Conservation (phyloP, 2,329 filamentous ascomycete genomes). For the Pseudogymnoascus sp. region DNA sequence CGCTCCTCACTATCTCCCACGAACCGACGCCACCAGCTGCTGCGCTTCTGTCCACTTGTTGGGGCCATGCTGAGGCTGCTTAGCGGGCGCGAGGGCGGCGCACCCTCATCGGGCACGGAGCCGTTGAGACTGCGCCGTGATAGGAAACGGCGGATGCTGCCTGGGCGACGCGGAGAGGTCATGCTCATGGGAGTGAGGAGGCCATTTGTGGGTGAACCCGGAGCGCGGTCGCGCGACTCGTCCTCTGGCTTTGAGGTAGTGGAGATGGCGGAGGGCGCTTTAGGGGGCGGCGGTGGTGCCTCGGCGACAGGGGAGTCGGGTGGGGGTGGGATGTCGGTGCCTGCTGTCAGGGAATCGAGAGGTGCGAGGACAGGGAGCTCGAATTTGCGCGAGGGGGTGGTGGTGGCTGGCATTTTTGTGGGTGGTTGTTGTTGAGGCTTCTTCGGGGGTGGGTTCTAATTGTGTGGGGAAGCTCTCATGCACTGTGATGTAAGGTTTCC, state of each 20-base stretch:
- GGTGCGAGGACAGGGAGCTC: conserved; percentile 26
- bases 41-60: conserved; percentile 21
- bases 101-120: conserved; percentile 12
- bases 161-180: conserved; percentile 25
- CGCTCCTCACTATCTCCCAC: conserved; percentile 13
- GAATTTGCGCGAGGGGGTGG: conserved; percentile 20
- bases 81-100: conserved; percentile 23
- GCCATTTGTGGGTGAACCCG: not conserved
- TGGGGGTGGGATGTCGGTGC: conserved; percentile 29
- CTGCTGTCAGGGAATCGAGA: conserved; percentile 28
- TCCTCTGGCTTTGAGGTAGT: conserved; percentile 10
- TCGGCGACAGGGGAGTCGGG: conserved; percentile 27
- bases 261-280: conserved; percentile 4
- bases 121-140: conserved; percentile 28
- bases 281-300: conserved; percentile 17
- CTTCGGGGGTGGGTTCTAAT: not conserved
- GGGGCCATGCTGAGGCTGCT: conserved; percentile 21
- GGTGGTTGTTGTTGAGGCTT: not conserved
- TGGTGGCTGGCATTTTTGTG: conserved; percentile 1
- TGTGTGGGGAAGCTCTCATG: conserved; percentile 8
- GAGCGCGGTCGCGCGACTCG: not conserved
- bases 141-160: conserved; percentile 31
- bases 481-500: conserved; percentile 6
- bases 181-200: conserved; percentile 21
- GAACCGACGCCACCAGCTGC: conserved; percentile 27